Percentiles rank a stretch among this genome's conserved stretches.
phyloP scores from a whole-genome alignment of 129 eudicot genomes.

The Lactuca sativa region DNA sequence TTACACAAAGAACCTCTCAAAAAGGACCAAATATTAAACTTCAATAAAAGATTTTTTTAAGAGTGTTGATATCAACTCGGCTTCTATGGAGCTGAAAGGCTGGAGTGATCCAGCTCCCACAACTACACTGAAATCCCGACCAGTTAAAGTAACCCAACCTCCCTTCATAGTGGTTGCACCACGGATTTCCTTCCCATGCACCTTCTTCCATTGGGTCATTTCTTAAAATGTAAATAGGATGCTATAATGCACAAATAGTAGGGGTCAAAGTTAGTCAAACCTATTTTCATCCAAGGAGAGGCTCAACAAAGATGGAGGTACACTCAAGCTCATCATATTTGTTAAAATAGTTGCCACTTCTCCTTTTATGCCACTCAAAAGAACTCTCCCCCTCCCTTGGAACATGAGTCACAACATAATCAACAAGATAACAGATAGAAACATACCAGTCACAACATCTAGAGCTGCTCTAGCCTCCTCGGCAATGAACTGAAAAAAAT shows the following conservation, averaged over 20 bases:
- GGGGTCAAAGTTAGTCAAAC: conserved; percentile 25
- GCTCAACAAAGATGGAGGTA: conserved; percentile 93
- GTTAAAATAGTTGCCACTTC: conserved; percentile 50
- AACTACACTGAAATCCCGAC: conserved; percentile 97
- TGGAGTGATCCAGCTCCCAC: conserved; percentile 98
- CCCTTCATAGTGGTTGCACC: conserved; percentile 79
- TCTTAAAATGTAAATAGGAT: too few relatives aligned
- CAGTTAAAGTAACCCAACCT: conserved; percentile 95
- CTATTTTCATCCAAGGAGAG: conserved; percentile 96
- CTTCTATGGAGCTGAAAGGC: conserved; percentile 97
- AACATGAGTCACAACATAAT: conserved; percentile 69
- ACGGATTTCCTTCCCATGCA: conserved; percentile 79
- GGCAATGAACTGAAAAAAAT: too few relatives aligned
- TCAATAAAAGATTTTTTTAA: conserved; percentile 40
- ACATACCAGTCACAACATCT: too few relatives aligned
- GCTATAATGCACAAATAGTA: too few relatives aligned
- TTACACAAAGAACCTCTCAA: too few relatives aligned
- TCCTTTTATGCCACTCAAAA: conserved; percentile 86
- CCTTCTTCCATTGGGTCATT: conserved; percentile 76
- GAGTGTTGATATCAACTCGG: conserved; percentile 73
- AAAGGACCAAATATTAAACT: too few relatives aligned
- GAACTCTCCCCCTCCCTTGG: conserved; percentile 93
- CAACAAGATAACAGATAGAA: too few relatives aligned
- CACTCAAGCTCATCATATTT: conserved; percentile 66
- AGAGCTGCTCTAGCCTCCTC: too few relatives aligned